Percentiles rank a stretch among this genome's conserved stretches.
phyloP scores from a whole-genome alignment of 2,329 filamentous ascomycete genomes.

The Penicillium sp. region DNA sequence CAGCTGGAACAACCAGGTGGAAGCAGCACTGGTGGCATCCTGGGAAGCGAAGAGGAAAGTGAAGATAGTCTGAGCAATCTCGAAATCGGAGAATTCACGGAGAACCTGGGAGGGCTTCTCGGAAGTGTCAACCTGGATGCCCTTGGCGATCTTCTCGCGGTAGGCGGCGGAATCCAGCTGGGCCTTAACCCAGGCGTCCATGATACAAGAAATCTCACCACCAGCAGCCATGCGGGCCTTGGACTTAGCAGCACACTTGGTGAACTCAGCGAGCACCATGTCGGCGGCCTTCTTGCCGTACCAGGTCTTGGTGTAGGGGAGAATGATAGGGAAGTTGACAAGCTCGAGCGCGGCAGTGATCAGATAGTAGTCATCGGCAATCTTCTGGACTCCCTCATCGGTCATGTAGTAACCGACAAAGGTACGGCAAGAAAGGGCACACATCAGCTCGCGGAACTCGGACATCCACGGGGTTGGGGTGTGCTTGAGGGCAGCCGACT shows the following conservation, averaged over 20 bases:
- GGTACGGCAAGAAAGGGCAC: slow-evolving; percentile 91
- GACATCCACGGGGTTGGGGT: slow-evolving; percentile 86
- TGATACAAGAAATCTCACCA: slow-evolving; percentile 84
- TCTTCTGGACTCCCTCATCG: slow-evolving; percentile 86
- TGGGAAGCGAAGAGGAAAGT: slow-evolving; percentile 97
- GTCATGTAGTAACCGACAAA: slow-evolving; percentile 96
- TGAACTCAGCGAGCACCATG: slow-evolving; percentile 86
- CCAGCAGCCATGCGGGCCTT: slow-evolving; percentile 90
- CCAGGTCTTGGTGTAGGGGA: slow-evolving; percentile 94
- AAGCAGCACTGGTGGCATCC: slow-evolving; percentile 91
- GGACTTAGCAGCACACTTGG: slow-evolving; percentile 88
- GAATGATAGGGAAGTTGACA: slow-evolving; percentile 96
- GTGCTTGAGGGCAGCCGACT: slow-evolving; percentile 70
- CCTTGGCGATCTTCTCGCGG: slow-evolving; percentile 74
- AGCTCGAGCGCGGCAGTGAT: slow-evolving; percentile 95
- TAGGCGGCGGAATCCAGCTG: slow-evolving; percentile 86
- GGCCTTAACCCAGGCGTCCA: slow-evolving; percentile 89
- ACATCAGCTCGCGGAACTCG: slow-evolving; percentile 91
- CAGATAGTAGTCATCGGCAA: slow-evolving; percentile 94
- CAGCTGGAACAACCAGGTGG: slow-evolving; percentile 93
- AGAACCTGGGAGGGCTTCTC: slow-evolving; percentile 83
- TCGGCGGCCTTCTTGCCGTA: slow-evolving; percentile 95
- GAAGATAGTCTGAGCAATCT: slow-evolving; percentile 91
- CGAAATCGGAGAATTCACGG: slow-evolving; percentile 83
- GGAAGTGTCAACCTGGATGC: slow-evolving; percentile 65